Evolutionary conservation across 768 basidiomycete species (phyloP).

Genomic region (Lentinula aciculospora): DNA sequence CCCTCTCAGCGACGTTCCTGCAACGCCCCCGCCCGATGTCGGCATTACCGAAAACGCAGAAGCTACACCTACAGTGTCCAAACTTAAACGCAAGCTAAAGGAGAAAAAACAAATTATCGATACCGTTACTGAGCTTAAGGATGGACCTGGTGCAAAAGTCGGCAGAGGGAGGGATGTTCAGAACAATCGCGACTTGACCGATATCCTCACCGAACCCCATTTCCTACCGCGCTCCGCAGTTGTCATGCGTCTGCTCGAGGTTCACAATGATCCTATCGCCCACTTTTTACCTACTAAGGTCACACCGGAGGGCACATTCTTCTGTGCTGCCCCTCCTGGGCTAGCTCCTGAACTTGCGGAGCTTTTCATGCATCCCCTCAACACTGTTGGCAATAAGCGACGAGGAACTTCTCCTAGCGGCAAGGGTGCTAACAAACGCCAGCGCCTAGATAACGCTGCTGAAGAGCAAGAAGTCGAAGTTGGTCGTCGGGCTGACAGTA

Average conservation of each 20-base stretch:
- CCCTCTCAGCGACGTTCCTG: constrained; percentile 67
- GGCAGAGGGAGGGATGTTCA: constrained; percentile 48
- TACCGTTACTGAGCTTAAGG: constrained; percentile 77
- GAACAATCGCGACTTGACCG: constrained; percentile 51
- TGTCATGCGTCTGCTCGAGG: constrained; percentile 81
- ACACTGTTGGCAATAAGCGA: constrained; percentile 48
- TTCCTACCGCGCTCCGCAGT: constrained; percentile 82
- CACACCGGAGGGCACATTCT: constrained; percentile 67
- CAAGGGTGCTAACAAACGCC: constrained; percentile 53
- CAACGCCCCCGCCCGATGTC: constrained; percentile 71
- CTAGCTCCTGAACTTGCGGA: constrained; percentile 76
- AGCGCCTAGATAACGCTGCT: constrained; percentile 42
- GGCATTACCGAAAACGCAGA: constrained; percentile 16
- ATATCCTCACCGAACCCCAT: constrained; percentile 74
- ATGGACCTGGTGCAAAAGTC: constrained; percentile 51
- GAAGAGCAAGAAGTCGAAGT: constrained; percentile 69
- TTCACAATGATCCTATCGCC: constrained; percentile 76
- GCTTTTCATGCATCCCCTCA: constrained; percentile 77
- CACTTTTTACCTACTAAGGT: constrained; percentile 82
- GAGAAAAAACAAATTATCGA: constrained; percentile 91
- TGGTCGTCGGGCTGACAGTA: constrained; percentile 60
- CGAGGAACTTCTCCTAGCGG: constrained; percentile 55
- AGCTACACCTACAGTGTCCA: constrained; percentile 24
- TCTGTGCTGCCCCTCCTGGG: constrained; percentile 83
- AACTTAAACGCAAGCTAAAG: constrained; percentile 47